A percentile compares a stretch with the other conserved stretches of the same genome.
These are phyloP conservation scores for Exobasidium cylindrosporum DNA, from an alignment of 1,284 basidiomycete species.

Conservation along the genomic window DNA sequence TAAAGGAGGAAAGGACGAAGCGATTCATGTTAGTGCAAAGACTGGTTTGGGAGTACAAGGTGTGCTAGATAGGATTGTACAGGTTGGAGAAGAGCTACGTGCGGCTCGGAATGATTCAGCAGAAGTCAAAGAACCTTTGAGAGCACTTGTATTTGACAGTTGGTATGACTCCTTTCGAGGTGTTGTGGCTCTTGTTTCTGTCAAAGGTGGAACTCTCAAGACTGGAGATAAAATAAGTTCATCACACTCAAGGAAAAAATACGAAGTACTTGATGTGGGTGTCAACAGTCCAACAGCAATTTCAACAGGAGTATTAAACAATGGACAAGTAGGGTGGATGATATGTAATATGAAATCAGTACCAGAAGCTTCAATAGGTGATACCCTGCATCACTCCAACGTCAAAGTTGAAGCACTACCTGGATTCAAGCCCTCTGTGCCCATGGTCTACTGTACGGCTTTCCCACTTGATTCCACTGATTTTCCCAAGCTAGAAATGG, in stretches of 20 bases:
- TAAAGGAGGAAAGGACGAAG: constrained; percentile 26
- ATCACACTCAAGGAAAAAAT: constrained; percentile 80
- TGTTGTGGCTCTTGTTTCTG: constrained; percentile 84
- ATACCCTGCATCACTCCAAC: constrained; percentile 81
- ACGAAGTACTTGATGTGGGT: constrained; percentile 87
- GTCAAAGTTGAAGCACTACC: constrained; percentile 76
- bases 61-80: constrained; percentile 76
- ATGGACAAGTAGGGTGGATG: constrained; percentile 78
- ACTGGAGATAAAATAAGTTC: constrained; percentile 80
- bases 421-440: constrained; percentile 87
- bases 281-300: constrained; percentile 72
- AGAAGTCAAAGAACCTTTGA: constrained; percentile 44
- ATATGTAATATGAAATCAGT: constrained; percentile 57
- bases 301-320: constrained; percentile 62
- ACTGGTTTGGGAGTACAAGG: constrained; percentile 76
- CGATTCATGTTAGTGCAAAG: constrained; percentile 70
- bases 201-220: constrained; percentile 63
- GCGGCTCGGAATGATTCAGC: constrained; percentile 58
- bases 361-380: constrained; percentile 90
- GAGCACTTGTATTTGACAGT: constrained; percentile 83
- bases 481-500: constrained; percentile 91
- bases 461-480: constrained; percentile 90
- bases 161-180: constrained; percentile 96
- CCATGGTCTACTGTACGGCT: constrained; percentile 96
- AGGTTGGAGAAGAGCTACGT: constrained; percentile 64